Percentiles rank a stretch among this genome's conserved stretches.
These are phyloP conservation scores for Dittrichia graveolens DNA, from an alignment of 129 eudicot species.

Conservation along the genomic window DNA sequence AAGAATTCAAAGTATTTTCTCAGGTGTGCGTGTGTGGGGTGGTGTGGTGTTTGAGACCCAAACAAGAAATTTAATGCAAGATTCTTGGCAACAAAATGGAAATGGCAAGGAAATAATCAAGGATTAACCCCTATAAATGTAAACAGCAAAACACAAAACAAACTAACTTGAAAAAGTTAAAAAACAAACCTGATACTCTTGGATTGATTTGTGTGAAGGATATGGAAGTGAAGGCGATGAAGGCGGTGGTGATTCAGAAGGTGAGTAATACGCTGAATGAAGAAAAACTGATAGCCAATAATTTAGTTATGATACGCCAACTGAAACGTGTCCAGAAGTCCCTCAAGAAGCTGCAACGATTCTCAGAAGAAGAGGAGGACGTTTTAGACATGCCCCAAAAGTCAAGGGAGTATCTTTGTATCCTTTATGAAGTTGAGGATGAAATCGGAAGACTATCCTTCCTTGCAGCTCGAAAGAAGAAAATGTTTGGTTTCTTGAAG, in stretches of 20 bases:
- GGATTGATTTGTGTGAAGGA: not conserved
- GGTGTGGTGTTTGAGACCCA: not conserved
- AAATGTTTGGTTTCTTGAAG: slow-evolving; percentile 34
- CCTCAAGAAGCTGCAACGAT: slow-evolving; percentile 25
- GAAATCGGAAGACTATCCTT: slow-evolving; percentile 40
- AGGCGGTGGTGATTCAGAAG: slow-evolving; percentile 35
- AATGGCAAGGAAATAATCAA: slow-evolving; percentile 4
- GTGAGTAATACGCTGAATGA: slow-evolving; percentile 41
- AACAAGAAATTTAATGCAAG: not conserved
- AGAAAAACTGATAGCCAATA: slow-evolving; percentile 9
- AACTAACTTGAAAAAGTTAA: not conserved
- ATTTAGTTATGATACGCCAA: slow-evolving; percentile 27
- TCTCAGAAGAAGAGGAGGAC: slow-evolving; percentile 10
- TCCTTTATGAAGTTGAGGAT: slow-evolving; percentile 42
- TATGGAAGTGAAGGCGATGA: slow-evolving; percentile 43
- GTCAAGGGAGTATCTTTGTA: slow-evolving; percentile 21
- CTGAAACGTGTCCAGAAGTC: slow-evolving; percentile 27
- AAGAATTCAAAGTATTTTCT: not conserved
- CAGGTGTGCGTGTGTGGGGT: not conserved
- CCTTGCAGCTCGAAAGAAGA: slow-evolving; percentile 34
- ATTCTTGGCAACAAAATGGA: slow-evolving; percentile 15
- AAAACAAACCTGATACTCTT: not conserved
- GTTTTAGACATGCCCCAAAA: not conserved
- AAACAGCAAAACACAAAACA: not conserved
- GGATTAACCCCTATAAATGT: not conserved